Base-by-base conservation (phyloP, 306 rosid genomes). In the Quercus glauca region DNA sequence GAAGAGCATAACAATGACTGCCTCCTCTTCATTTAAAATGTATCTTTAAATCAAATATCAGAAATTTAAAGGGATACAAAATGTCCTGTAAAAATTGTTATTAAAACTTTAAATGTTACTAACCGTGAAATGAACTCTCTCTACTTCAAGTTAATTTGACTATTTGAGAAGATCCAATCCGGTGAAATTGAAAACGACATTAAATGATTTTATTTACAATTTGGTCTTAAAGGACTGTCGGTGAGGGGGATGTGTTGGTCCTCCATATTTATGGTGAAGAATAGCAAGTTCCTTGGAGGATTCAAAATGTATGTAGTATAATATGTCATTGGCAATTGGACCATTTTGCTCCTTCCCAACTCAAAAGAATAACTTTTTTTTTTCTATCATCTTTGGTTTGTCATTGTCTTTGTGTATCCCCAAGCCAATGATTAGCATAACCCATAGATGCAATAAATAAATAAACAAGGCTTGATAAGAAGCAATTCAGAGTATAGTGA, bases 401-500 rank as follows among this genome's bases (percentile, higher is more conserved):
- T 41, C 45, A 41, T 41, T 49, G 23, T 9, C 13, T 35, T 33
- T 33, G 71, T 20, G 49, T 9, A 33, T 19, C 45, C 26, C 17
- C 71, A 33, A 11, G 71, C 26, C 71, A 19, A 67, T 6, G 52
- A 4, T 67, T 31, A 18, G 4, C 71, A 67, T 19, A 33, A 33
- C 20, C 65, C 7, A 0, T 21, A 21, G 23, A 20, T 5, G 6
- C 17, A 61, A 25, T 25, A 0, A 3, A 19, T 3, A 1, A 67
- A 8, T 31, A 65, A 31, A 29, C 2, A 51, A 67, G 20, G 52
- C 71, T 3, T 8, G 52, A 67, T 14, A 18, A 8, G 52, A 65
- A 67, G 14, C 43, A 67, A 70, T 83, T 79, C 80, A 49, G 69
- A 55, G 83, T 75, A 73, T 55, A 41, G 70, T 33, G 80, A 55